Conservation (phyloP, 768 basidiomycete species). For the Amanita rimosa region DNA sequence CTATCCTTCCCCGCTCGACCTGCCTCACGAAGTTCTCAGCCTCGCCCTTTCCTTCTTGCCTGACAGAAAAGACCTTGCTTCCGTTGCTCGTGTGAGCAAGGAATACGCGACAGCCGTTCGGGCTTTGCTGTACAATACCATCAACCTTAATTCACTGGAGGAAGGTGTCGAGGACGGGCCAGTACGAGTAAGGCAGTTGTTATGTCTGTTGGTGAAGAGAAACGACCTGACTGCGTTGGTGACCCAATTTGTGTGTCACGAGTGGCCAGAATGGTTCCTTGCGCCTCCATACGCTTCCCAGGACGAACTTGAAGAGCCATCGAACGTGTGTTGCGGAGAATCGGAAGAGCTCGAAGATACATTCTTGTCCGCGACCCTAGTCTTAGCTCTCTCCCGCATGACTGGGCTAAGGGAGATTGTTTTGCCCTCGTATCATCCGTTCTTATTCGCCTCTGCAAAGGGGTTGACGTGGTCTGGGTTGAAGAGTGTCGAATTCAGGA, state of each 20-base stretch:
- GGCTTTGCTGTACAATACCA: neutral
- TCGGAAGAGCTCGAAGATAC: constrained; percentile 10
- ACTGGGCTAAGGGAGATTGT: constrained; percentile 26
- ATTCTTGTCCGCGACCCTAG: constrained; percentile 28
- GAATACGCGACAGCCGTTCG: constrained; percentile 1
- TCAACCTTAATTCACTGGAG: neutral
- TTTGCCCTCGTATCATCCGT: constrained; percentile 30
- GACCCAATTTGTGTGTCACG: constrained; percentile 25
- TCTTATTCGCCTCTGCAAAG: constrained; percentile 20
- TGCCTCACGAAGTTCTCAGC: constrained; percentile 1
- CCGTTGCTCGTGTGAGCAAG: neutral
- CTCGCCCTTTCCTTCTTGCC: neutral
- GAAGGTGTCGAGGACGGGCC: neutral
- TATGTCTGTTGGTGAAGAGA: constrained; percentile 1
- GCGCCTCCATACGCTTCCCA: constrained; percentile 5
- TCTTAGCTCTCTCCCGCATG: constrained; percentile 35
- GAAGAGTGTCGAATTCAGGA: constrained; percentile 25
- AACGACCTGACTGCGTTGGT: constrained; percentile 28
- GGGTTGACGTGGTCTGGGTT: constrained; percentile 10
- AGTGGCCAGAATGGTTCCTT: constrained; percentile 31
- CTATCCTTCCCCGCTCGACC: neutral
- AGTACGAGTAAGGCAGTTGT: neutral
- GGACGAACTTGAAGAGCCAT: neutral
- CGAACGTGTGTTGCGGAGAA: neutral
- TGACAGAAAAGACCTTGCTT: neutral